phyloP scores from a whole-genome alignment of 345 rosid genomes.

The Salix dunnii region DNA sequence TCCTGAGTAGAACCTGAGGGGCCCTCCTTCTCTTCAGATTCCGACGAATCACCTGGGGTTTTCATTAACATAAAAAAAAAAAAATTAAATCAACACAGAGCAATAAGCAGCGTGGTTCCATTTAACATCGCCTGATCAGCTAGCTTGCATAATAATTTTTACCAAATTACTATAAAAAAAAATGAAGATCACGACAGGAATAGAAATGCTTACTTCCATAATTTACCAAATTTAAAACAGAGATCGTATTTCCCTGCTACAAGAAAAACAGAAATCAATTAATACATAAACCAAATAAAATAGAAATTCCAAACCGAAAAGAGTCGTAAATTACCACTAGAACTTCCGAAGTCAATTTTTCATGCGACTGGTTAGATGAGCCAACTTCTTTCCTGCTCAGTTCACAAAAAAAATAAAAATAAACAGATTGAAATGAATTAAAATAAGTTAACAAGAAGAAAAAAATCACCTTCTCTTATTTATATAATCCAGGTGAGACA shows the following conservation, averaged over 20 bases:
- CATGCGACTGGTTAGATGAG: constrained; percentile 30
- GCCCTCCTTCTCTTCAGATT: constrained; percentile 32
- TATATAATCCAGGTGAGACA: constrained; percentile 64
- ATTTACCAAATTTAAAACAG: constrained; percentile 40
- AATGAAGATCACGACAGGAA: background rate
- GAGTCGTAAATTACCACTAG: constrained; percentile 35
- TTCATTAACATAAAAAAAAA: constrained; percentile 7
- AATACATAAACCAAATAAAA: background rate
- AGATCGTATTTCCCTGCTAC: constrained; percentile 36
- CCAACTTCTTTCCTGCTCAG: constrained; percentile 51
- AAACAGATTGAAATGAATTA: constrained; percentile 2
- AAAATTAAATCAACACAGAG: background rate
- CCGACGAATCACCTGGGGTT: constrained; percentile 47
- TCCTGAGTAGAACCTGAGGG: constrained; percentile 31
- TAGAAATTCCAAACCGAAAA: background rate
- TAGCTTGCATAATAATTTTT: background rate
- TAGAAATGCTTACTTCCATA: constrained; percentile 46
- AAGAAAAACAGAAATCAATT: background rate
- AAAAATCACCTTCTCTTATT: constrained; percentile 42
- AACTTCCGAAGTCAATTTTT: constrained; percentile 40
- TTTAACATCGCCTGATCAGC: background rate
- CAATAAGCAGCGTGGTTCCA: background rate
- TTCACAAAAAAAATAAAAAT: background rate
- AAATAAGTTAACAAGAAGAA: background rate
- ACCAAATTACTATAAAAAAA: background rate